Evolutionary conservation across 1,284 basidiomycete species (phyloP).

Genomic region (Vanrija pseudolonga): DNA sequence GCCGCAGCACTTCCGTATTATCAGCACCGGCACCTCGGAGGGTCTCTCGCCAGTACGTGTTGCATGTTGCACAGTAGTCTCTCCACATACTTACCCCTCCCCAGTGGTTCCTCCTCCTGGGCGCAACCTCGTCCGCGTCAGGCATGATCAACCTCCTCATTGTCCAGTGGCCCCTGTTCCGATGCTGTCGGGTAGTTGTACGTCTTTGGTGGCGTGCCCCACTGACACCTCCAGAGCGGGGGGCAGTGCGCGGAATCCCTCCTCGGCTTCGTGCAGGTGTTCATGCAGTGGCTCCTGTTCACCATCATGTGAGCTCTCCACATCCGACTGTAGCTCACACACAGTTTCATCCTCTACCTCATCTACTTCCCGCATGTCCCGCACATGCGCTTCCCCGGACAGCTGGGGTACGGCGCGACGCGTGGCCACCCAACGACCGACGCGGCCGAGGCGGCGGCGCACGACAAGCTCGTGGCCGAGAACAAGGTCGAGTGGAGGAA

Average conservation of each 20-base stretch:
- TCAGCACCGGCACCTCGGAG: slow-evolving; percentile 67
- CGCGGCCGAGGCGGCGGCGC: neutral
- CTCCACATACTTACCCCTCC: slow-evolving; percentile 7
- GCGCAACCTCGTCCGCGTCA: slow-evolving; percentile 76
- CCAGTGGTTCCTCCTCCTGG: slow-evolving; percentile 82
- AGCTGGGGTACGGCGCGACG: slow-evolving; percentile 54
- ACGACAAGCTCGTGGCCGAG: neutral
- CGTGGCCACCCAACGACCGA: slow-evolving; percentile 17
- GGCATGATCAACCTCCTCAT: slow-evolving; percentile 84
- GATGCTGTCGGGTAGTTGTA: slow-evolving; percentile 74
- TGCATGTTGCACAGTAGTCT: neutral
- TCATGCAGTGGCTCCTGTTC: slow-evolving; percentile 82
- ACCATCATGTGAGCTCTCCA: slow-evolving; percentile 64
- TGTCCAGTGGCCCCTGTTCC: slow-evolving; percentile 80
- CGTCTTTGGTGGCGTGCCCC: slow-evolving; percentile 38
- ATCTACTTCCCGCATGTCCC: slow-evolving; percentile 73
- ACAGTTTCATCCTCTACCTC: slow-evolving; percentile 82
- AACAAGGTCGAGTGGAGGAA: slow-evolving; percentile 67
- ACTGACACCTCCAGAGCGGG: slow-evolving; percentile 54
- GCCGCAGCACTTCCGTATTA: slow-evolving; percentile 30
- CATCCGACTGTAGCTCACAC: neutral
- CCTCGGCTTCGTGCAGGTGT: slow-evolving; percentile 79
- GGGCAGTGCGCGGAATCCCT: slow-evolving; percentile 76
- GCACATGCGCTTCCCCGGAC: slow-evolving; percentile 33
- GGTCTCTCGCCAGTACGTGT: slow-evolving; percentile 71